Evolutionary conservation across 345 rosid species (phyloP), one percentile per base, ranked within the genome.

Genomic region (Salix koriyanagi): DNA sequence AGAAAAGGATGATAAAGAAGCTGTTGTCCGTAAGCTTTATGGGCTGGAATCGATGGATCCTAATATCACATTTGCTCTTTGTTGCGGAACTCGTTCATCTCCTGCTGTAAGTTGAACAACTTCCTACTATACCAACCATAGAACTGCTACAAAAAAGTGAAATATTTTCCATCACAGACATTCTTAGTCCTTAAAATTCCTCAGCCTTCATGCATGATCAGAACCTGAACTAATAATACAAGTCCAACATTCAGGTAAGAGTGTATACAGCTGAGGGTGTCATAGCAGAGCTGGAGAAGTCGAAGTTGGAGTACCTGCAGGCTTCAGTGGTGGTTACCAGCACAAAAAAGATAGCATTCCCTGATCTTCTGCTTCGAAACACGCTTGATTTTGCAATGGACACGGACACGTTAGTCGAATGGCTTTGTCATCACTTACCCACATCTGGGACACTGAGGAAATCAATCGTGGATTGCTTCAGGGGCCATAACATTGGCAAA

Each of bases 341-440:
- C 81, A 77, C 90, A n/a, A 91, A 90, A 77, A 88, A 85, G 70
- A 88, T 95, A 19, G 90, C 87, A n/a, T 74, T 95, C 41, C 97
- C 97, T 0, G 94, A 93, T 77, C 97, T 90, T 64, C 78, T 93
- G 71, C 84, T 90, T 4, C 79, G 88, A 54, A 90, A 90, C 80
- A 76, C 85, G 66, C 60, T 32, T 4, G 97, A 91, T 80, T 92
- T 91, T 64, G 86, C 90, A 8, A 58, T 65, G 73, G 91, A 83
- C 74, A 77, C 87, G 6, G 96, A 86, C 77, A 78, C 92, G 18
- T 79, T 90, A 21, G 93, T 84, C 48, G 92, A 91, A 83, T 95
- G 99, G 99, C 89, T 95, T 54, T 91, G 99, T 80, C 93, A 89
- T 75, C 97, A 95, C 73, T 77, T 95, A 70, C 96, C 97, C 6